Evolutionary conservation across 2,329 filamentous ascomycete genomes (phyloP).

Genomic region (Dothidotthia symphoricarpi): DNA sequence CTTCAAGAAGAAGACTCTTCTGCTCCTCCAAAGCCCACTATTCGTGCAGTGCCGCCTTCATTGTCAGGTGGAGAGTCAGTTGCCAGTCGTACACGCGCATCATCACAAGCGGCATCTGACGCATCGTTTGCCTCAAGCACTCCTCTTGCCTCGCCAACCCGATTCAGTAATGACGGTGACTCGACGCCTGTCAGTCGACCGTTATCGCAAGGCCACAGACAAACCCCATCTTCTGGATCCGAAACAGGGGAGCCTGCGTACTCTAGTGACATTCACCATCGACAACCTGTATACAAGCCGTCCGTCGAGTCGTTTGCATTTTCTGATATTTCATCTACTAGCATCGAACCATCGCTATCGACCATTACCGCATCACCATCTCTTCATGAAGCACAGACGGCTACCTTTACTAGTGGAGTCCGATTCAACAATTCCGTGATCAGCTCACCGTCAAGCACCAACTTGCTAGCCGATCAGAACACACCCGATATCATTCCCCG

Average conservation of each 20-base stretch:
- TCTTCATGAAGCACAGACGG: constrained; percentile 39
- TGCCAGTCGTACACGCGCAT: constrained; percentile 34
- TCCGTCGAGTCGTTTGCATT: constrained; percentile 39
- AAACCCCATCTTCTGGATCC: constrained; percentile 28
- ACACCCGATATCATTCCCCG: constrained; percentile 37
- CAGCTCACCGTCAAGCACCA: constrained; percentile 38
- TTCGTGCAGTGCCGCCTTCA: constrained; percentile 41
- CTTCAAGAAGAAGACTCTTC: constrained; percentile 35
- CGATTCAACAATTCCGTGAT: constrained; percentile 39
- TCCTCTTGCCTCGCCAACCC: constrained; percentile 24
- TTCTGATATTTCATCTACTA: constrained; percentile 37
- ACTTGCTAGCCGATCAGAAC: constrained; percentile 37
- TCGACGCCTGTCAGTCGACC: constrained; percentile 27
- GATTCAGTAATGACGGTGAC: constrained; percentile 29
- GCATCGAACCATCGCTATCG: constrained; percentile 33
- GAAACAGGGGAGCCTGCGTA: constrained; percentile 35
- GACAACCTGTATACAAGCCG: constrained; percentile 27
- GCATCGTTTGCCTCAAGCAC: constrained; percentile 37
- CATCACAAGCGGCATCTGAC: constrained; percentile 38
- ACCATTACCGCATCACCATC: constrained; percentile 30
- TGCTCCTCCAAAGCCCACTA: constrained; percentile 29
- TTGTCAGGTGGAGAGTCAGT: constrained; percentile 33
- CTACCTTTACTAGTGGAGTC: constrained; percentile 35
- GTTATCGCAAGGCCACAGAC: constrained; percentile 24
- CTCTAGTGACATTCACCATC: constrained; percentile 30